phyloP scores from a whole-genome alignment of 371 early-diverging fungal species.

The Rhizopus arrhizus region DNA sequence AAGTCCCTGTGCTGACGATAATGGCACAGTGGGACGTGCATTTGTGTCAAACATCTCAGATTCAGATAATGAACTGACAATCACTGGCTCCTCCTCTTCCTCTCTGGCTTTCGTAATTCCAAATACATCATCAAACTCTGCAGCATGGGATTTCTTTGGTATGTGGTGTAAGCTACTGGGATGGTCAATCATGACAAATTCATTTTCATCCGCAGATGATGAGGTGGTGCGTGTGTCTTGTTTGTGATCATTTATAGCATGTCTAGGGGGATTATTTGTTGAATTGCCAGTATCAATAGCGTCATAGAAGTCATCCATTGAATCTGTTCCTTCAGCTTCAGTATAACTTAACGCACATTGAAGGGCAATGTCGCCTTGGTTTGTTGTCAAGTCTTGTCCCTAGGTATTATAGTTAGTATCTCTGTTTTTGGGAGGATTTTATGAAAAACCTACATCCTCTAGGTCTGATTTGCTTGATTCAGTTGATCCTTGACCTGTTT shows the following conservation, averaged over 20 bases:
- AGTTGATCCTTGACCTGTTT: no score
- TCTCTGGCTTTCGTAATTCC: not conserved
- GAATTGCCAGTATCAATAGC: slow-evolving; percentile 15
- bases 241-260: not conserved
- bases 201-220: slow-evolving; percentile 16
- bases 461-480: no score
- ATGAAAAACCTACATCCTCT: no score
- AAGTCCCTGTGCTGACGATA: not conserved
- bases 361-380: not conserved
- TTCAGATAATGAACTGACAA: slow-evolving; percentile 15
- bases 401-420: not conserved
- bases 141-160: not conserved
- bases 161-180: slow-evolving; percentile 6
- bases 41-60: slow-evolving; percentile 15
- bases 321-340: slow-evolving; percentile 18
- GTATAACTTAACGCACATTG: not conserved
- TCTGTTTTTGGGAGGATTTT: not conserved
- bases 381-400: no score
- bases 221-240: not conserved
- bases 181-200: slow-evolving; percentile 31
- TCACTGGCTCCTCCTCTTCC: slow-evolving; percentile 23
- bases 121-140: not conserved
- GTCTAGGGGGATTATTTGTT: not conserved
- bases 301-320: slow-evolving; percentile 26
- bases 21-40: not conserved